phyloP scores from a whole-genome alignment of 768 basidiomycete genomes.

The Imleria badia region DNA sequence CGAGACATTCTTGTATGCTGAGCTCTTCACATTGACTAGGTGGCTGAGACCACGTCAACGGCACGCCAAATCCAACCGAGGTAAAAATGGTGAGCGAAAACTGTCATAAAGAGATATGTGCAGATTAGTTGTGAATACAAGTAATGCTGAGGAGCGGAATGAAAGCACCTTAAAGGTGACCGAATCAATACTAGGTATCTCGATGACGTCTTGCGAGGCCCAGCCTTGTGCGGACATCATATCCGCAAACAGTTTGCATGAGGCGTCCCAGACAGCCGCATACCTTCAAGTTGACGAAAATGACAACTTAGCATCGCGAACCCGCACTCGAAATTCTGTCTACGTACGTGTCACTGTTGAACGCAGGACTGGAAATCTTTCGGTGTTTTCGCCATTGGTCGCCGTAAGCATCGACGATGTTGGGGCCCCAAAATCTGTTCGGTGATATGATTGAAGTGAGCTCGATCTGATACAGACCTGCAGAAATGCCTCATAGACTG shows the following conservation, averaged over 20 bases:
- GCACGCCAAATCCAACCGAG: constrained; percentile 19
- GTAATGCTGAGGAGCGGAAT: no score
- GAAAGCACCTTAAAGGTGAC: constrained; percentile 9
- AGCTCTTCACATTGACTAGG: constrained; percentile 5
- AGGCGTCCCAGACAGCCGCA: constrained; percentile 13
- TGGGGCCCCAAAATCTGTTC: constrained; percentile 23
- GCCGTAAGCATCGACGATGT: constrained; percentile 8
- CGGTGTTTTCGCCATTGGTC: constrained; percentile 22
- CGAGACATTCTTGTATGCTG: constrained; percentile 9
- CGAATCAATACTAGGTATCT: constrained; percentile 7
- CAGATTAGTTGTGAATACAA: neutral
- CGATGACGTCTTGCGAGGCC: constrained; percentile 7
- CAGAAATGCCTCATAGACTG: neutral
- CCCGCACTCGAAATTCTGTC: neutral
- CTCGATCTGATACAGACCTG: neutral
- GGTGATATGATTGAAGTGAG: neutral
- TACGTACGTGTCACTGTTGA: constrained; percentile 22
- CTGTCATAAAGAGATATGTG: neutral
- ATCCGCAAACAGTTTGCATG: constrained; percentile 13
- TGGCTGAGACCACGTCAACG: constrained; percentile 12
- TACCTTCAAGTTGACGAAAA: constrained; percentile 1
- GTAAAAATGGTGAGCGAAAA: constrained; percentile 19
- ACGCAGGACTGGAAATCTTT: constrained; percentile 16
- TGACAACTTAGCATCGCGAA: neutral
- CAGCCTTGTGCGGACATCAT: constrained; percentile 13